These are phyloP conservation scores for Candida methanosorbosa DNA, from an alignment of 805 yeast species.

Conservation along the genomic window DNA sequence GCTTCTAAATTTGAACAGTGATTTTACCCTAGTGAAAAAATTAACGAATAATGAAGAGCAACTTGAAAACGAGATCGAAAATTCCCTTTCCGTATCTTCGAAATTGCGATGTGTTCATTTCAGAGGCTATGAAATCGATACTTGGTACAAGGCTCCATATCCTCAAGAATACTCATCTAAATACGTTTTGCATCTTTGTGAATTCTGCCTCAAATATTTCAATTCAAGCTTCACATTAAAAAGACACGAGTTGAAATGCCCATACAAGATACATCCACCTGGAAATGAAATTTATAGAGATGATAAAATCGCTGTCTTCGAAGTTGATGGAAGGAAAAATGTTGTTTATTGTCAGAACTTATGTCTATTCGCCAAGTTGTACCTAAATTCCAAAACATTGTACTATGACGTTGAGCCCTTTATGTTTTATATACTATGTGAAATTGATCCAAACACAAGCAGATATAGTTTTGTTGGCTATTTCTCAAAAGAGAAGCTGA, in stretches of 20 bases:
- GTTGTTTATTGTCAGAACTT: constrained; percentile 80
- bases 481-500: constrained; percentile 81
- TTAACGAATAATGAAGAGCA: constrained; percentile 14
- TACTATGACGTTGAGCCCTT: constrained; percentile 96
- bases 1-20: constrained; percentile 27
- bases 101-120: constrained; percentile 60
- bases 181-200: constrained; percentile 65
- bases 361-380: constrained; percentile 82
- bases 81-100: constrained; percentile 22
- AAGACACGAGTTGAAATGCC: constrained; percentile 74
- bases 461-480: constrained; percentile 85
- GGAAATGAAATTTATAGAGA: constrained; percentile 88
- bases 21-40: constrained; percentile 17
- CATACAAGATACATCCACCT: constrained; percentile 61
- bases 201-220: constrained; percentile 75
- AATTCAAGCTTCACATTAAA: constrained; percentile 54
- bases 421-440: constrained; percentile 78
- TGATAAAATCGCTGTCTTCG: constrained; percentile 68
- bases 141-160: constrained; percentile 92
- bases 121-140: constrained; percentile 65
- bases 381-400: constrained; percentile 82
- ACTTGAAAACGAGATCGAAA: constrained; percentile 15
- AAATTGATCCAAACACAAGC: constrained; percentile 33
- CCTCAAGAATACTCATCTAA: constrained; percentile 75
- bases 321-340: constrained; percentile 84